Evolutionary conservation across 2,329 filamentous ascomycete genomes (phyloP), one percentile per base, ranked within the genome.

Genomic region (Alternaria conjuncta): DNA sequence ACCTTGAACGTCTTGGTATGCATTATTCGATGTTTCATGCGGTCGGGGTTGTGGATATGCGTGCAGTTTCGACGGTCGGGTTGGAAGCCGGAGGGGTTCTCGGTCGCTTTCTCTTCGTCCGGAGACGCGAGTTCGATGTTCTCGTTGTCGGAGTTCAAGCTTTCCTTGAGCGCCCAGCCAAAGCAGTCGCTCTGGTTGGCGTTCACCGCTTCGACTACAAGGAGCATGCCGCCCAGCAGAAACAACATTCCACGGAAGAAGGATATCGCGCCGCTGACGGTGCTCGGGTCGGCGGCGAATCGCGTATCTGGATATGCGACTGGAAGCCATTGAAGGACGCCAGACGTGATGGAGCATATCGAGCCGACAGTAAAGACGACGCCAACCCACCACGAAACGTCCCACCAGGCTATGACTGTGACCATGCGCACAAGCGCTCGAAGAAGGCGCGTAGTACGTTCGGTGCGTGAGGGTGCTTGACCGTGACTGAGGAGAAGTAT

Each of bases 121-220:
- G 30, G 4, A 41, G 30, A 41, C n/a, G 30, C 10, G 43, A 46
- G 9, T 10, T 32, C 26, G 20, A 25, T 23, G 26, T 47, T 57
- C 23, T 57, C 55, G 12, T 26, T 21, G 12, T 57, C 18, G n/a
- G 41, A 30, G 9, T 36, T 57, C 13, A 57, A 11, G 25, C 18
- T 26, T 32, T 47, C 55, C 43, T 57, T 57, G 10, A 57, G n/a
- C 13, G 26, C 55, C 55, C 43, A 57, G 25, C 54, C 54, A 12
- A 56, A 56, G n/a, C 54, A 56, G 15, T 46, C 43, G 25, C 41
- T 32, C n/a, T 56, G 43, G 13, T 46, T 56, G 20, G 54, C 43
- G 43, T 56, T 46, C 6, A 57, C 55, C 20, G 55, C 43, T 57
- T 57, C 26, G 18, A 57, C 55, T 13, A 57, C 20, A 2, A 47